A percentile compares a stretch with the other conserved stretches of the same genome.
phyloP scores from a whole-genome alignment of 805 yeast genomes.

The Zygosaccharomyces lentus region DNA sequence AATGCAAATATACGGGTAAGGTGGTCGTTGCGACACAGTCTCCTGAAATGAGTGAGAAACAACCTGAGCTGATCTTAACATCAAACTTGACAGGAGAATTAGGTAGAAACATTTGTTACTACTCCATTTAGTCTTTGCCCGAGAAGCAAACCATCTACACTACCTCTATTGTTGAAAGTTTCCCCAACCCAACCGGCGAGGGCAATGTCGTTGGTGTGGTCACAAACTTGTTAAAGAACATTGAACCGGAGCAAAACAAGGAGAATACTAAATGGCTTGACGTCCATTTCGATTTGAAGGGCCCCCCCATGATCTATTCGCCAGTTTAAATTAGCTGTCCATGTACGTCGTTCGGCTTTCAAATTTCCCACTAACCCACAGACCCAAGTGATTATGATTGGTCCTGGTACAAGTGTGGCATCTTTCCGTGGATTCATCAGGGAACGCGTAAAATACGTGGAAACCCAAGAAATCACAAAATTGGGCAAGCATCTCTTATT shows the following conservation, averaged over 20 bases:
- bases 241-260: constrained; percentile 57
- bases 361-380: constrained; percentile 83
- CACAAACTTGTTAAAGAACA: constrained; percentile 77
- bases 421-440: constrained; percentile 94
- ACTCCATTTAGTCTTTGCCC: constrained; percentile 80
- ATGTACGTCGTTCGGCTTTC: constrained; percentile 91
- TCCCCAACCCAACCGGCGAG: constrained; percentile 28
- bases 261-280: constrained; percentile 33
- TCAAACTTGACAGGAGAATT: too few relatives aligned
- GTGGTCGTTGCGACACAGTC: too few relatives aligned
- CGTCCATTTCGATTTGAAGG: constrained; percentile 66
- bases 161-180: constrained; percentile 89
- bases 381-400: constrained; percentile 85
- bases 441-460: constrained; percentile 65
- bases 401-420: constrained; percentile 99
- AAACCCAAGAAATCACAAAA: constrained; percentile 38
- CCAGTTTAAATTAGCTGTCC: constrained; percentile 70
- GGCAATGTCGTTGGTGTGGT: constrained; percentile 64
- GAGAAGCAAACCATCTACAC: constrained; percentile 74
- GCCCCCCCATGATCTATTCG: constrained; percentile 65
- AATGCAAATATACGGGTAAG: too few relatives aligned
- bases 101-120: too few relatives aligned
- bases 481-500: constrained; percentile 75
- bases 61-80: too few relatives aligned
- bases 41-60: too few relatives aligned